Evolutionary conservation across 257 asterid species (phyloP).

Genomic region (Anisodus acutangulus): DNA sequence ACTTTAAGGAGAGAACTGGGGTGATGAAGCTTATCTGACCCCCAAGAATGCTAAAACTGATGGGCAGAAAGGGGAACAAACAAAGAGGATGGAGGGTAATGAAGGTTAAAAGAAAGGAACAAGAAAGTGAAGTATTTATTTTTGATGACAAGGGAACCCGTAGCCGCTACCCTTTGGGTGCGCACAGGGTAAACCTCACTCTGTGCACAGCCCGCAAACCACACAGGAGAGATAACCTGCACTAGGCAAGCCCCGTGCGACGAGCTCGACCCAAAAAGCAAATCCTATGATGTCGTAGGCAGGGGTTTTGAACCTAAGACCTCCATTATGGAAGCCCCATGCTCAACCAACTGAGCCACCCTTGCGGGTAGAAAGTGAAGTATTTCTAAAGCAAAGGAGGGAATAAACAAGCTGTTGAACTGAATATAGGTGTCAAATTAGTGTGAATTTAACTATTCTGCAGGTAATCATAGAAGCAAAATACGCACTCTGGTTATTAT

Average conservation of each 20-base stretch:
- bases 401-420: neutral
- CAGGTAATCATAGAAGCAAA: neutral
- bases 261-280: too few relatives aligned
- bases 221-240: too few relatives aligned
- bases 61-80: constrained; percentile 17
- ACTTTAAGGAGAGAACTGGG: neutral
- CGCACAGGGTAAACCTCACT: too few relatives aligned
- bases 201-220: too few relatives aligned
- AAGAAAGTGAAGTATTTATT: neutral
- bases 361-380: too few relatives aligned
- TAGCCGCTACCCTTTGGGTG: too few relatives aligned
- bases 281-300: too few relatives aligned
- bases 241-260: too few relatives aligned
- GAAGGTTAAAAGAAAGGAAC: constrained; percentile 20
- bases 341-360: too few relatives aligned
- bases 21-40: constrained; percentile 15
- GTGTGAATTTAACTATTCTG: neutral
- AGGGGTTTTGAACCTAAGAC: too few relatives aligned
- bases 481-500: neutral
- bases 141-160: too few relatives aligned
- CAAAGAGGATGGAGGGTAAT: constrained; percentile 1
- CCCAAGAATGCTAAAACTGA: constrained; percentile 14
- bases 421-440: neutral
- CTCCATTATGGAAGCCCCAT: too few relatives aligned
- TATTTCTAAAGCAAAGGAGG: neutral